Evolutionary conservation across 129 eudicot genomes (phyloP).

Genomic region (Rutidosis leptorrhynchoides): DNA sequence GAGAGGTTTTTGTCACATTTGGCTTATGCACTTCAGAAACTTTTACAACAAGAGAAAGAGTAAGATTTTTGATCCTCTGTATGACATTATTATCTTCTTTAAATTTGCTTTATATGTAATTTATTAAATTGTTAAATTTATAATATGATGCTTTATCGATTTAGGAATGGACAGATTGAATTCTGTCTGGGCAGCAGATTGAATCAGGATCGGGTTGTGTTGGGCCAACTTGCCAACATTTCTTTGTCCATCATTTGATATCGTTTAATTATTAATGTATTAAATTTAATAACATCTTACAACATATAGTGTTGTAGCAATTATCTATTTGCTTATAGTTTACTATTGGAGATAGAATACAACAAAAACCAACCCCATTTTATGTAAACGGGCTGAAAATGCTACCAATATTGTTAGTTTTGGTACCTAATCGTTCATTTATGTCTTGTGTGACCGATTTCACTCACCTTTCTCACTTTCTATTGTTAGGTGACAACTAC

Average conservation of each 20-base stretch:
- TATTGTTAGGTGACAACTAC: conserved; percentile 87
- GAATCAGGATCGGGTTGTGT: conserved; percentile 43
- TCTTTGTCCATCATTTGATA: background rate
- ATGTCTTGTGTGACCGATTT: conserved; percentile 2
- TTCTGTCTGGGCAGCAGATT: conserved; percentile 52
- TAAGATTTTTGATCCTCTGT: conserved; percentile 33
- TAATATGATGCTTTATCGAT: conserved; percentile 16
- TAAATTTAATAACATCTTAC: background rate
- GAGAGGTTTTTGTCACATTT: conserved; percentile 82
- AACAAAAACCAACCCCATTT: background rate
- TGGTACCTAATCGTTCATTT: background rate
- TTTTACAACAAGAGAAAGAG: conserved; percentile 79
- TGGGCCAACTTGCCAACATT: background rate
- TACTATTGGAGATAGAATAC: background rate
- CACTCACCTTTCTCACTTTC: conserved; percentile 25
- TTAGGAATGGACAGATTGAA: conserved; percentile 57
- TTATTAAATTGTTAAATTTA: too few species aligned
- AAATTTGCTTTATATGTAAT: conserved; percentile 12
- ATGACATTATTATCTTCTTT: background rate
- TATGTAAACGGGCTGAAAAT: background rate
- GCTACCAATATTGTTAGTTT: conserved; percentile 3
- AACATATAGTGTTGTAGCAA: background rate
- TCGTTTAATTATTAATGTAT: background rate
- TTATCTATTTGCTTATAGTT: background rate
- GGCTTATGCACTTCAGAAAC: conserved; percentile 68